Conservation (phyloP, 2,329 filamentous ascomycete species). For the Phoma sp. region DNA sequence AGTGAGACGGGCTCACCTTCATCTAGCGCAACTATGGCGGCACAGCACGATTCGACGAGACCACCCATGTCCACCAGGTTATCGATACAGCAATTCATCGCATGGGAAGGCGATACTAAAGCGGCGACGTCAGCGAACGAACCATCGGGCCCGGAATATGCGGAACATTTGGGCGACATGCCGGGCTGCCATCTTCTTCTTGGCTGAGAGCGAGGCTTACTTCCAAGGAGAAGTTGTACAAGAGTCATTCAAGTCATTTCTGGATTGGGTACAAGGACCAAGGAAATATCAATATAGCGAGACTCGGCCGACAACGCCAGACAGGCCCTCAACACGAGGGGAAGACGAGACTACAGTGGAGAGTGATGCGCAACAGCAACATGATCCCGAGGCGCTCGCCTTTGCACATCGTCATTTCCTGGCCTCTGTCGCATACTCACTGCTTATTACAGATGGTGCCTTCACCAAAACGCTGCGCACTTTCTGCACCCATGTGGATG, state of each 20-base stretch:
- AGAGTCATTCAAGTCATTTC: slow-evolving; percentile 81
- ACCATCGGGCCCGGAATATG: slow-evolving; percentile 70
- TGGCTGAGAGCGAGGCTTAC: slow-evolving; percentile 86
- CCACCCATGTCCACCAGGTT: slow-evolving; percentile 74
- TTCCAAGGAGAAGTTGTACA: slow-evolving; percentile 89
- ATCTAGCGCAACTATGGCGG: slow-evolving; percentile 86
- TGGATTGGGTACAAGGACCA: slow-evolving; percentile 69
- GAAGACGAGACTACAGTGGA: slow-evolving; percentile 12
- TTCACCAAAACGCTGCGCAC: slow-evolving; percentile 72
- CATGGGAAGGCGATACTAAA: slow-evolving; percentile 67
- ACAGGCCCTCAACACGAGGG: slow-evolving; percentile 6
- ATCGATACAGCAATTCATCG: slow-evolving; percentile 67
- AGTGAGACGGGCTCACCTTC: slow-evolving; percentile 83
- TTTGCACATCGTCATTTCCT: slow-evolving; percentile 82
- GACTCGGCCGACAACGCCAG: slow-evolving; percentile 12
- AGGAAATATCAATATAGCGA: slow-evolving; percentile 10
- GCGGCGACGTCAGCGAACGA: slow-evolving; percentile 69
- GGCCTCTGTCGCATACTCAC: slow-evolving; percentile 67
- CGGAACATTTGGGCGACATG: slow-evolving; percentile 89
- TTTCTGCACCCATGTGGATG: slow-evolving; percentile 78
- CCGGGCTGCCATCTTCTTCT: slow-evolving; percentile 85
- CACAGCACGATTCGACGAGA: slow-evolving; percentile 78
- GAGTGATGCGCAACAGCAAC: slow-evolving; percentile 48
- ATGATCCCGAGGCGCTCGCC: slow-evolving; percentile 86
- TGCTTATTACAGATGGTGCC: slow-evolving; percentile 69